These are phyloP conservation scores for Epichloe amarillans DNA, from an alignment of 2,329 filamentous ascomycete genomes.

Conservation along the genomic window DNA sequence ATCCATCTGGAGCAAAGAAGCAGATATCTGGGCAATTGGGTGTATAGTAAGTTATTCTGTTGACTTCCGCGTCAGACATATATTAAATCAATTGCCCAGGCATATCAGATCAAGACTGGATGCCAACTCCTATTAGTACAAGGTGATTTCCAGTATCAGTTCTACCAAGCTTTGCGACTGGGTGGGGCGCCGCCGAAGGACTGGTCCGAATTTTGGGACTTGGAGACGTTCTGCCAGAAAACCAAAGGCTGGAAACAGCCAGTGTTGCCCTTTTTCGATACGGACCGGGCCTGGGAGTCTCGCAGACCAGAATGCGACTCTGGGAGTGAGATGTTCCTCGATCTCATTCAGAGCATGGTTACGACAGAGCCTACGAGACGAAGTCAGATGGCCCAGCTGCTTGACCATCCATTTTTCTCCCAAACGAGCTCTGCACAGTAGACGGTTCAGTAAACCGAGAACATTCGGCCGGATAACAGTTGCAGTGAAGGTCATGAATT, in stretches of 20 bases:
- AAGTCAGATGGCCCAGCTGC: too few relatives aligned
- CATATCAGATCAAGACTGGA: slow-evolving; percentile 1
- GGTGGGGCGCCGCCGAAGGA: background rate
- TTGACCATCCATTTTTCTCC: too few relatives aligned
- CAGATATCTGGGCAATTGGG: background rate
- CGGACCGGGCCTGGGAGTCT: too few relatives aligned
- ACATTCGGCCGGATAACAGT: too few relatives aligned
- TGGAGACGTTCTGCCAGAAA: background rate
- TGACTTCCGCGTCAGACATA: background rate
- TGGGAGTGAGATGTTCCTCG: too few relatives aligned
- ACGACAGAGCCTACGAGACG: too few relatives aligned
- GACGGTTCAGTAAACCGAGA: too few relatives aligned
- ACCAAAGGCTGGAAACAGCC: background rate
- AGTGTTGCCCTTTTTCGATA: too few relatives aligned
- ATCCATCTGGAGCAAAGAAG: background rate
- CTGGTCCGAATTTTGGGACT: background rate
- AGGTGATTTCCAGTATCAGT: background rate
- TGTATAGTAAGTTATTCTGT: background rate
- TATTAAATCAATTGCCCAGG: background rate
- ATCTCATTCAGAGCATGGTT: too few relatives aligned
- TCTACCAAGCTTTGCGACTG: background rate
- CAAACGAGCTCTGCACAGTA: too few relatives aligned
- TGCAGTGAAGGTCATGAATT: too few relatives aligned
- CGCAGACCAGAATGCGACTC: too few relatives aligned
- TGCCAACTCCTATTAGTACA: background rate